These are phyloP conservation scores for Aspergillus indologenus DNA, from an alignment of 495 filamentous ascomycete genomes.

Conservation along the genomic window DNA sequence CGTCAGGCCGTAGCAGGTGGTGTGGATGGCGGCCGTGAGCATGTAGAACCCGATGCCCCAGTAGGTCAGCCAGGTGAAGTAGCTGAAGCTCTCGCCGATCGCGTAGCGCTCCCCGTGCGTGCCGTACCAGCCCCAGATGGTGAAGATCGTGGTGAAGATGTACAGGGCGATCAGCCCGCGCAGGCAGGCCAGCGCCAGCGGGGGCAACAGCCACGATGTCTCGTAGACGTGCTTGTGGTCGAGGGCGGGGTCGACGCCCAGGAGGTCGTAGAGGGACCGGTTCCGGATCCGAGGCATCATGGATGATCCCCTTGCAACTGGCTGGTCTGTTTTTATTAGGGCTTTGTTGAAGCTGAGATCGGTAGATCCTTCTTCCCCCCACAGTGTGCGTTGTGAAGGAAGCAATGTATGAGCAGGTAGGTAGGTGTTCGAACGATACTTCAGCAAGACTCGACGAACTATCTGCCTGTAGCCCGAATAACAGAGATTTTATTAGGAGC, in stretches of 20 bases:
- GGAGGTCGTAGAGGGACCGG: slow-evolving; percentile 19
- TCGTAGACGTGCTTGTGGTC: slow-evolving; percentile 63
- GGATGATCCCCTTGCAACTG: neutral
- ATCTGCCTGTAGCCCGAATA: neutral
- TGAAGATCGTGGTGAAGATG: slow-evolving; percentile 65
- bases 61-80: slow-evolving; percentile 76
- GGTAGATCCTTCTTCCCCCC: neutral
- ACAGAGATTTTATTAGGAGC: neutral
- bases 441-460: neutral
- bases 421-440: too few species aligned
- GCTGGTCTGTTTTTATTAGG: neutral
- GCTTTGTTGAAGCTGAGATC: neutral
- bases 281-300: slow-evolving; percentile 20
- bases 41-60: slow-evolving; percentile 82
- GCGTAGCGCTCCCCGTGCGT: slow-evolving; percentile 39
- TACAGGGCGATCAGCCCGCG: slow-evolving; percentile 66
- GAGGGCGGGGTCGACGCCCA: slow-evolving; percentile 36
- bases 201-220: slow-evolving; percentile 75
- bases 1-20: slow-evolving; percentile 57
- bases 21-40: slow-evolving; percentile 60
- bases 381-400: neutral
- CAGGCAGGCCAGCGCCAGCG: slow-evolving; percentile 53
- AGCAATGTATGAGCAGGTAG: neutral
- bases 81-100: slow-evolving; percentile 60
- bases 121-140: slow-evolving; percentile 61